A percentile compares a stretch with the other conserved stretches of the same genome.
phyloP scores from a whole-genome alignment of 2,329 filamentous ascomycete species.

The Neophaeococcomyces mojaviensis region DNA sequence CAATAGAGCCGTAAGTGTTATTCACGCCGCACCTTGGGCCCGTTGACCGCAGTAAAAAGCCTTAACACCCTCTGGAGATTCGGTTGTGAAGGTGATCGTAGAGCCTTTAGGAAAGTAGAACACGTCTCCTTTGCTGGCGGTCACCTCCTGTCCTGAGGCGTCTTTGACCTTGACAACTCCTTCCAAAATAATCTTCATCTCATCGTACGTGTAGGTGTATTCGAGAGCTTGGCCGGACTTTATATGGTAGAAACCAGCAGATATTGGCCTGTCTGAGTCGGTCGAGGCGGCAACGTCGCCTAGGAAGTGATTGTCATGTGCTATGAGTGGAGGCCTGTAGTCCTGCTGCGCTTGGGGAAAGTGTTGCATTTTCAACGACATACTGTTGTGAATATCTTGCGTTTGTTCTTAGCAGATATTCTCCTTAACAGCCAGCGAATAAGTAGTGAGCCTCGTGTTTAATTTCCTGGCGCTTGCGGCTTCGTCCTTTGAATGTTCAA shows the following conservation, averaged over 20 bases:
- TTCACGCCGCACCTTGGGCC: slow-evolving; percentile 24
- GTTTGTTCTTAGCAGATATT: too few species aligned
- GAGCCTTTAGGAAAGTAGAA: slow-evolving; percentile 62
- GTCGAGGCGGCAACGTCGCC: slow-evolving; percentile 54
- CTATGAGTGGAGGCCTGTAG: slow-evolving; percentile 58
- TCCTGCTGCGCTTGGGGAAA: slow-evolving; percentile 50
- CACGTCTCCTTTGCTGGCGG: slow-evolving; percentile 54
- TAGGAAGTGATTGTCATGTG: slow-evolving; percentile 61
- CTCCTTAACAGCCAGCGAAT: too few species aligned
- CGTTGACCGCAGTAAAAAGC: slow-evolving; percentile 46
- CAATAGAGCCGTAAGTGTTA: too few species aligned
- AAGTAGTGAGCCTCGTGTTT: too few species aligned
- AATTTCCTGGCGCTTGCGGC: too few species aligned
- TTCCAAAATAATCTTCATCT: slow-evolving; percentile 68
- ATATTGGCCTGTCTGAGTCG: slow-evolving; percentile 53
- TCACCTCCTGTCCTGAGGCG: slow-evolving; percentile 45
- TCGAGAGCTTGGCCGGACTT: slow-evolving; percentile 61
- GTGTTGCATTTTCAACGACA: slow-evolving; percentile 37
- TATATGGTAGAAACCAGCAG: slow-evolving; percentile 58
- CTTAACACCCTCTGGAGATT: slow-evolving; percentile 52
- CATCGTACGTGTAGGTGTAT: slow-evolving; percentile 63
- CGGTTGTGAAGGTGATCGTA: slow-evolving; percentile 60
- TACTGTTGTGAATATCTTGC: too few species aligned
- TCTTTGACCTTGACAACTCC: slow-evolving; percentile 60
- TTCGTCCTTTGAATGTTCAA: too few species aligned